phyloP scores from a whole-genome alignment of 2,329 filamentous ascomycete species.

The Aspergillus phoenicis region DNA sequence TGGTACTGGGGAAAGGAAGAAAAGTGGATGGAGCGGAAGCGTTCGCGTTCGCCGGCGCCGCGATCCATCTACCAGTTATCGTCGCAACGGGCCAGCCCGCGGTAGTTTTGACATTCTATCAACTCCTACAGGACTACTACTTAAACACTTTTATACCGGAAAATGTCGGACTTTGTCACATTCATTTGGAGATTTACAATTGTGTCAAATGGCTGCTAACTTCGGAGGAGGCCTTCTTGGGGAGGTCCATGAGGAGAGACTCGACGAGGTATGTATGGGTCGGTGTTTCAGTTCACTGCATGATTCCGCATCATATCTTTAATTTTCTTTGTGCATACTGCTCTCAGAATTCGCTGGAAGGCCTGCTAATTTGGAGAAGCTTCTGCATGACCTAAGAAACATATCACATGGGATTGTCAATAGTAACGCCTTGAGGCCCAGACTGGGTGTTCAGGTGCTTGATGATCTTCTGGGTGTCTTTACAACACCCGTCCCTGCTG shows the following conservation, averaged over 20 bases:
- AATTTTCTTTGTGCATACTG: not conserved
- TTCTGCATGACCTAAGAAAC: slow-evolving; percentile 36
- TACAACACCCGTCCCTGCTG: slow-evolving; percentile 24
- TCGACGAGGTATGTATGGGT: slow-evolving; percentile 51
- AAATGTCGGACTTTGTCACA: not conserved
- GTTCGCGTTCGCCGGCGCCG: slow-evolving; percentile 2
- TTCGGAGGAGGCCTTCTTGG: slow-evolving; percentile 58
- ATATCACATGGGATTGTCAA: slow-evolving; percentile 23
- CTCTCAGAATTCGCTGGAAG: not conserved
- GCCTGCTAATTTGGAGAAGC: slow-evolving; percentile 19
- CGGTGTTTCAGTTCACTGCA: not conserved
- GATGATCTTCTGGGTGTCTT: slow-evolving; percentile 49
- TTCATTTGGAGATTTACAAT: too few species aligned
- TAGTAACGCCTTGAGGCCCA: slow-evolving; percentile 15
- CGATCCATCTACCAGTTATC: not conserved
- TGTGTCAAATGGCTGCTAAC: slow-evolving; percentile 31
- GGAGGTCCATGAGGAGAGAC: slow-evolving; percentile 52
- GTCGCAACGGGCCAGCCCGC: not conserved
- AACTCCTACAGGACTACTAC: not conserved
- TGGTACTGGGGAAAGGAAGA: not conserved
- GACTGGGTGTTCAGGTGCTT: slow-evolving; percentile 50
- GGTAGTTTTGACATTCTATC: not conserved
- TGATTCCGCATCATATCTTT: not conserved
- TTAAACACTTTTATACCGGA: too few species aligned
- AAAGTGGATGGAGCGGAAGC: slow-evolving; percentile 6